Evolutionary conservation across 345 rosid species (phyloP).

Genomic region (Luvunga scandens): DNA sequence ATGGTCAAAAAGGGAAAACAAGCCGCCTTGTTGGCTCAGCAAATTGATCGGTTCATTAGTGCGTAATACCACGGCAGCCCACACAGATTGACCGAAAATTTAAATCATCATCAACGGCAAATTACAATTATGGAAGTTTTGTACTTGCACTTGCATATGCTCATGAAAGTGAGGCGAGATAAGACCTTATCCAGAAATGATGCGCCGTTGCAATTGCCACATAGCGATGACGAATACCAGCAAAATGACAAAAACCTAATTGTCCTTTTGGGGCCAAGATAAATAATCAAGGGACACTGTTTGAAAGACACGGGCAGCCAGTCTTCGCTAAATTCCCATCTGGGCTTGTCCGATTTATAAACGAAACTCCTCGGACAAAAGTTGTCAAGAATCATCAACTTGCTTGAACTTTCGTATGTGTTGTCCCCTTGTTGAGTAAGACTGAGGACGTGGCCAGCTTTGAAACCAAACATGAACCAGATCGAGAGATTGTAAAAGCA

Average conservation of each 20-base stretch:
- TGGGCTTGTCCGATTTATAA: conserved; percentile 18
- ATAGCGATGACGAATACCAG: no score
- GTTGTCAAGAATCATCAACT: not conserved
- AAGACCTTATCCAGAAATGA: not conserved
- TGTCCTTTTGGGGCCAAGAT: not conserved
- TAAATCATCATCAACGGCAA: not conserved
- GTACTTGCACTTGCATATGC: not conserved
- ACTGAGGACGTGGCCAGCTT: conserved; percentile 14
- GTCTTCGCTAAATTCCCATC: conserved; percentile 20
- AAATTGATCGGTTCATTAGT: not conserved
- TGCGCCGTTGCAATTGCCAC: not conserved
- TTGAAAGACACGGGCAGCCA: conserved; percentile 11
- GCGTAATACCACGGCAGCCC: not conserved
- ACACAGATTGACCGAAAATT: not conserved
- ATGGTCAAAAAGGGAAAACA: not conserved
- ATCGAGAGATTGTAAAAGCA: not conserved
- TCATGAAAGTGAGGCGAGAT: not conserved
- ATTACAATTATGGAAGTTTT: not conserved
- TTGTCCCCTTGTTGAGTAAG: not conserved
- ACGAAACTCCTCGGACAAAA: not conserved
- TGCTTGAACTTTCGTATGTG: not conserved
- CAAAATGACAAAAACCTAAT: not conserved
- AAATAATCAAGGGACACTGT: not conserved
- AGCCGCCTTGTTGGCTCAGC: not conserved
- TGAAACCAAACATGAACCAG: not conserved